Evolutionary conservation across 306 rosid genomes (phyloP), one percentile per base, ranked within the genome.

Genomic region (Prunus mira): DNA sequence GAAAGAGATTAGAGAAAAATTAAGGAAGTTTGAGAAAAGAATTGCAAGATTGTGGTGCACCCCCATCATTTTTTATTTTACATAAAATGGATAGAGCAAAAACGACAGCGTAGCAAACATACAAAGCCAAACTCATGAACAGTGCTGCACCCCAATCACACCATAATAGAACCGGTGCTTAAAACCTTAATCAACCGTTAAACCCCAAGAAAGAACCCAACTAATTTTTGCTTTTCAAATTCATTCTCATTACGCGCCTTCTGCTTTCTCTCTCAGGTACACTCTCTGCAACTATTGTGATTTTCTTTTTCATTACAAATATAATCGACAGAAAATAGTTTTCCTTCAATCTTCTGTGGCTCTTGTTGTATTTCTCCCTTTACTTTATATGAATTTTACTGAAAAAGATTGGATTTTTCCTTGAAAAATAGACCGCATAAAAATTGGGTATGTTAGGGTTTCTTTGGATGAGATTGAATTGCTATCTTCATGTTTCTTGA

Each of bases 311-410:
- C 30, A 6, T 1, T 62, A 15, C 45, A 2, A 27, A 28, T 4
- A 24, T 60, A 24, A 25, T 14, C 9, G 0, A 14, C 0, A 12
- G 19, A 62, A 62, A 28, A 28, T 27, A 62, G 11, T 28, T 62
- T 27, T n/a, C 12, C 14, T 62, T 62, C 67, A 62, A 28, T 28
- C 30, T 62, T 62, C 20, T 17, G 38, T 28, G 13, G 67, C 43
- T 28, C 67, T 62, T 28, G 41, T 9, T 62, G 67, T 17, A 3
- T 62, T 62, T 28, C 20, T 28, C 43, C 3, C 5, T 27, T 15
- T 7, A 28, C 2, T 62, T 28, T 15, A 43, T 81, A 6, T 69
- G 81, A 41, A 67, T 83, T 34, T 54, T 52, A n/a, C 12, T 34
- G 49, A 5, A 12, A 32, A 43, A n/a, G 24, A 57, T 13, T 56